phyloP scores from a whole-genome alignment of 2,329 filamentous ascomycete species.

The Gyromitra esculenta region DNA sequence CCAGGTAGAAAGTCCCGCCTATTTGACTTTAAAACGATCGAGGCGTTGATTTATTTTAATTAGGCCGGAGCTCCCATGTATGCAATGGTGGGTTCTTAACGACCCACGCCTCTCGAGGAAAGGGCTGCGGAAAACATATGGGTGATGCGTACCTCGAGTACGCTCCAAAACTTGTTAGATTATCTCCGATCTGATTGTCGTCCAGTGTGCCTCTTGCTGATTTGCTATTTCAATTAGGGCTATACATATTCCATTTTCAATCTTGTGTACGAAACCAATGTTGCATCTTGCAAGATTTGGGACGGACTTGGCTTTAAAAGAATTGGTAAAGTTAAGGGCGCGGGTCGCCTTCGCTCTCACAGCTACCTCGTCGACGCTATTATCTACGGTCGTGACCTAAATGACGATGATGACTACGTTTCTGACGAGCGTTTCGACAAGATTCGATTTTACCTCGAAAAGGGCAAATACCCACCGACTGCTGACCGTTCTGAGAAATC shows the following conservation, averaged over 20 bases:
- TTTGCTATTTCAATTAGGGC: conserved; percentile 60
- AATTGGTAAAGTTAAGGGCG: conserved; percentile 72
- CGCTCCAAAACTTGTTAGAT: conserved; percentile 71
- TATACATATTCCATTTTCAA: conserved; percentile 81
- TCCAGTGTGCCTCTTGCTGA: conserved; percentile 10
- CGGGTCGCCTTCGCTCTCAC: conserved; percentile 66
- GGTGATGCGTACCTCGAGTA: conserved; percentile 80
- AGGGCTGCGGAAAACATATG: conserved; percentile 78
- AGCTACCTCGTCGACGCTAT: conserved; percentile 68
- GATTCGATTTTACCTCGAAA: conserved; percentile 96
- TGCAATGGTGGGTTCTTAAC: conserved; percentile 84
- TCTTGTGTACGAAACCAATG: conserved; percentile 78
- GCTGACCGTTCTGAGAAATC: conserved; percentile 96
- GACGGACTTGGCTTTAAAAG: conserved; percentile 78
- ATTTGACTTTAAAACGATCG: neutral
- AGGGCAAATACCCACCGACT: conserved; percentile 89
- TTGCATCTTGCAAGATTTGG: conserved; percentile 77
- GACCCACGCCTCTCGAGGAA: conserved; percentile 76
- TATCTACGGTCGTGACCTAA: conserved; percentile 67
- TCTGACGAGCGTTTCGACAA: conserved; percentile 97
- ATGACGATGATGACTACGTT: conserved; percentile 71
- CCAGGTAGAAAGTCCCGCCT: conserved; percentile 62
- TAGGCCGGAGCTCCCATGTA: conserved; percentile 74
- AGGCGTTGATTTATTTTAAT: conserved; percentile 9
- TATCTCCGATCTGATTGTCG: neutral